These are phyloP conservation scores for Farysia itapuensis DNA, from an alignment of 1,284 basidiomycete genomes.

Conservation along the genomic window DNA sequence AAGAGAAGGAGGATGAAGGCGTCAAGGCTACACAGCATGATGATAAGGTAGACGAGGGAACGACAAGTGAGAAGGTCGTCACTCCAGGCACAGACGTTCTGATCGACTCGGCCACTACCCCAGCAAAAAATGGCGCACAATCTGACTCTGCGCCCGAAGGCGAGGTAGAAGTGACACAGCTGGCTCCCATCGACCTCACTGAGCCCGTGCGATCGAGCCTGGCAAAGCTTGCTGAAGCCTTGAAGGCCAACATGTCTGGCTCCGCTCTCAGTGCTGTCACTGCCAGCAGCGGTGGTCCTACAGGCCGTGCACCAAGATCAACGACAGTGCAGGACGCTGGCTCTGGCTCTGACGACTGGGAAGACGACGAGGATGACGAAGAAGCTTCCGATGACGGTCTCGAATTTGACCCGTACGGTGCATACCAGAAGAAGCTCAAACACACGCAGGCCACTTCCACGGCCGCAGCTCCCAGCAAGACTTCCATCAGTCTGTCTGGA, in stretches of 20 bases:
- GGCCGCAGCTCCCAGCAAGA: neutral
- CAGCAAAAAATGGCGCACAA: constrained; percentile 4
- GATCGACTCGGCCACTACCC: constrained; percentile 25
- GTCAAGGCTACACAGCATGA: constrained; percentile 22
- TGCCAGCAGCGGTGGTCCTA: neutral
- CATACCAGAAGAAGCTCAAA: constrained; percentile 34
- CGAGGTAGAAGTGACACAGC: constrained; percentile 1
- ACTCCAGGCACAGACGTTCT: constrained; percentile 24
- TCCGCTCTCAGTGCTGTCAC: neutral
- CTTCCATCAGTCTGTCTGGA: constrained; percentile 2
- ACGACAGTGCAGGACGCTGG: constrained; percentile 33
- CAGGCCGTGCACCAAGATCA: constrained; percentile 2
- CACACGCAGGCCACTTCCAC: constrained; percentile 24
- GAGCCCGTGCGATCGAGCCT: constrained; percentile 42
- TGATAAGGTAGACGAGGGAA: constrained; percentile 4
- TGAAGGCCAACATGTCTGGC: constrained; percentile 21
- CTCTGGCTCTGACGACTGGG: constrained; percentile 29
- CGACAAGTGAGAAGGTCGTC: constrained; percentile 15
- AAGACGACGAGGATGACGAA: constrained; percentile 25
- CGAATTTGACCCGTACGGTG: constrained; percentile 45
- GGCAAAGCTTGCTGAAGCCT: constrained; percentile 26
- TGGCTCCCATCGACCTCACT: constrained; percentile 49
- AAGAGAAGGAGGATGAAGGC: constrained; percentile 4
- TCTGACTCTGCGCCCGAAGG: constrained; percentile 5
- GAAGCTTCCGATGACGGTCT: constrained; percentile 30